phyloP scores from a whole-genome alignment of 1,284 basidiomycete genomes.

The Kalmanozyma brasiliensis region DNA sequence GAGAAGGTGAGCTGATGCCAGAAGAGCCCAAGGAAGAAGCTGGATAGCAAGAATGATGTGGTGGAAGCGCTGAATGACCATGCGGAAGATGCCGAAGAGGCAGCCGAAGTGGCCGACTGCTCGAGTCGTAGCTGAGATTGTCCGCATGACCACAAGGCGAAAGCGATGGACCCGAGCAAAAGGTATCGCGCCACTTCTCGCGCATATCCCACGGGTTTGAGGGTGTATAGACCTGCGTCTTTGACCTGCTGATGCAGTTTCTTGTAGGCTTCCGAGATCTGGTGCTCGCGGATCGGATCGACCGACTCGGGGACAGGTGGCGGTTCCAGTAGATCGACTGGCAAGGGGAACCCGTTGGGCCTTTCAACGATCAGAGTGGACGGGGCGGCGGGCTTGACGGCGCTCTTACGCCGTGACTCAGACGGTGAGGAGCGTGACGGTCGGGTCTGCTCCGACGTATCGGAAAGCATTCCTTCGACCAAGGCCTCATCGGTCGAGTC shows the following conservation, averaged over 20 bases:
- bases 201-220: constrained; percentile 88
- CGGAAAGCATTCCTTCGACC: constrained; percentile 14
- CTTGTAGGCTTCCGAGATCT: constrained; percentile 83
- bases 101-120: background rate
- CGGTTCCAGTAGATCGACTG: constrained; percentile 65
- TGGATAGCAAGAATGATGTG: constrained; percentile 74
- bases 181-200: constrained; percentile 84
- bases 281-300: constrained; percentile 74
- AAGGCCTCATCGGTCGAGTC: constrained; percentile 16
- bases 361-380: constrained; percentile 27
- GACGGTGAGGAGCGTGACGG: background rate
- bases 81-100: background rate
- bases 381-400: background rate
- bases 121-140: constrained; percentile 23
- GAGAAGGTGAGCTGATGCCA: constrained; percentile 96
- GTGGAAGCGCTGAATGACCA: constrained; percentile 19
- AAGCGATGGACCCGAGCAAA: constrained; percentile 74
- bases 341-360: constrained; percentile 56
- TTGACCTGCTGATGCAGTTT: constrained; percentile 80
- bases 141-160: constrained; percentile 71
- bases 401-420: background rate
- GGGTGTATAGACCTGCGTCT: constrained; percentile 84
- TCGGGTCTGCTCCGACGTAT: background rate
- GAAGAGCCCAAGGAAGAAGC: constrained; percentile 83
- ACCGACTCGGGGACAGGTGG: constrained; percentile 69